phyloP scores from a whole-genome alignment of 345 rosid genomes.

The Rhizophora apiculata region DNA sequence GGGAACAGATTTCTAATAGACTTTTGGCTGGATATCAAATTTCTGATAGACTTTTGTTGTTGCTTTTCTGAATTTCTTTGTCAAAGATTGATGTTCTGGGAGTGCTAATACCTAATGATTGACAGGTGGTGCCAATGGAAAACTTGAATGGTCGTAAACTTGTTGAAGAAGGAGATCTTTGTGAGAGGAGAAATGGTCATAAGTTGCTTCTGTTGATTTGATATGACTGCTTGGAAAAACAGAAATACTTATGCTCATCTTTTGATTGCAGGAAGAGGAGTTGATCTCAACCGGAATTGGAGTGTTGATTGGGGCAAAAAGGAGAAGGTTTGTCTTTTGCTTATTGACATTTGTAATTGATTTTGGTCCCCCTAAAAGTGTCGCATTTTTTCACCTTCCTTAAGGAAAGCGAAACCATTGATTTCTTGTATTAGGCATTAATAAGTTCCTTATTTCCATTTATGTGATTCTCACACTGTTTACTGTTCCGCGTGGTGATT shows the following conservation, averaged over 20 bases:
- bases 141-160: slow-evolving; percentile 85
- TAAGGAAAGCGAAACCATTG: neutral
- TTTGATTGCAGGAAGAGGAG: slow-evolving; percentile 76
- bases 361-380: slow-evolving; percentile 1
- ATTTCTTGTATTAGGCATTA: neutral
- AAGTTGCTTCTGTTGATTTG: slow-evolving; percentile 10
- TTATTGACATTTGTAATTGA: slow-evolving; percentile 1
- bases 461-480: no score
- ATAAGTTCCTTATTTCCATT: no score
- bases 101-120: slow-evolving; percentile 20
- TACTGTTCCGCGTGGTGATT: neutral
- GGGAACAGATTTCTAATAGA: neutral
- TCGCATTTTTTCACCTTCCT: neutral
- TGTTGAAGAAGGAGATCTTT: slow-evolving; percentile 90
- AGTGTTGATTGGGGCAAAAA: slow-evolving; percentile 99
- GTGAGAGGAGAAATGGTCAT: slow-evolving; percentile 93
- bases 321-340: slow-evolving; percentile 59
- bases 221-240: slow-evolving; percentile 9
- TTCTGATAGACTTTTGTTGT: neutral
- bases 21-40: neutral
- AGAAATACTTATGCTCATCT: slow-evolving; percentile 12
- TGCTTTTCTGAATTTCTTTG: neutral
- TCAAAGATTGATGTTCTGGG: slow-evolving; percentile 2
- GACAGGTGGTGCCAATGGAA: slow-evolving; percentile 90
- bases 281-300: slow-evolving; percentile 98